Percentiles rank a stretch among this genome's conserved stretches.
These are phyloP conservation scores for Daldinia grandis DNA, from an alignment of 495 filamentous ascomycete species.

Conservation along the genomic window DNA sequence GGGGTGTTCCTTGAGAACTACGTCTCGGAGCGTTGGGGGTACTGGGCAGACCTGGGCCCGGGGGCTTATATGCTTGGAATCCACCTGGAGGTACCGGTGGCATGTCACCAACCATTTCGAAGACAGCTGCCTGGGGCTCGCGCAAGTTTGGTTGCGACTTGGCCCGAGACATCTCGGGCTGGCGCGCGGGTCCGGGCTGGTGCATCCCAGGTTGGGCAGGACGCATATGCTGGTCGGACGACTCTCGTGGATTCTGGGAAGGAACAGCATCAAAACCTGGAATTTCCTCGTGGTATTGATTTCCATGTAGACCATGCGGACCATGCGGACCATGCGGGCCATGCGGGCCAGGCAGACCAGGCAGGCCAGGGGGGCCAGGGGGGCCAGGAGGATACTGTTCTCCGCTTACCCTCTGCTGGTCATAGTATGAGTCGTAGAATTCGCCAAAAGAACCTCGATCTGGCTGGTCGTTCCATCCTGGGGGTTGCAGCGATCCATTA, in stretches of 20 bases:
- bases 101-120: slow-evolving; percentile 73
- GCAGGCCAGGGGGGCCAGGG: background rate
- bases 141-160: slow-evolving; percentile 76
- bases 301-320: slow-evolving; percentile 9
- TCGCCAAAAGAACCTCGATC: slow-evolving; percentile 56
- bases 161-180: slow-evolving; percentile 59
- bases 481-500: slow-evolving; percentile 38
- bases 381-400: slow-evolving; percentile 41
- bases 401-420: slow-evolving; percentile 42
- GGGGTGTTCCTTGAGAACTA: slow-evolving; percentile 43
- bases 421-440: slow-evolving; percentile 67
- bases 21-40: slow-evolving; percentile 39
- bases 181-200: slow-evolving; percentile 53
- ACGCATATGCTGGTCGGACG: slow-evolving; percentile 57
- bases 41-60: slow-evolving; percentile 45
- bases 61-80: slow-evolving; percentile 50
- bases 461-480: slow-evolving; percentile 43
- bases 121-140: slow-evolving; percentile 68
- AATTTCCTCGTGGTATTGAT: slow-evolving; percentile 63
- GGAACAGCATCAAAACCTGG: slow-evolving; percentile 79
- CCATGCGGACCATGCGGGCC: background rate
- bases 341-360: background rate
- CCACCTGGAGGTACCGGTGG: slow-evolving; percentile 57
- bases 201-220: slow-evolving; percentile 45
- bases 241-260: slow-evolving; percentile 53